Conservation (phyloP, 805 yeast species). For the Nakazawaea pomicola region DNA sequence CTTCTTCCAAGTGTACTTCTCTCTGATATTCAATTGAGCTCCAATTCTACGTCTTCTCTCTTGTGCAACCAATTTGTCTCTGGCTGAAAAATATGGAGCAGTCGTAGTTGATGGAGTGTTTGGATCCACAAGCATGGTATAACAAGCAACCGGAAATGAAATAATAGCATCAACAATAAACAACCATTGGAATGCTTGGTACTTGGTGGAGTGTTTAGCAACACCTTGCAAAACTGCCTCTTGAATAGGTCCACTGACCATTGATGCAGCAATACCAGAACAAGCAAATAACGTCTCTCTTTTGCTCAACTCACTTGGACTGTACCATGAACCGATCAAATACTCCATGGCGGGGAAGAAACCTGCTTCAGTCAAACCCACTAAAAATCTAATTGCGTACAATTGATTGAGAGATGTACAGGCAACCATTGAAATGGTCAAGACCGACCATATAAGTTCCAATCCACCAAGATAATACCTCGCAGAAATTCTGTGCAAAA, state of each 20-base stretch:
- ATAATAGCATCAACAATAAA: conserved; percentile 40
- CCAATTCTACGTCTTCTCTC: conserved; percentile 40
- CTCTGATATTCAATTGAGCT: conserved; percentile 38
- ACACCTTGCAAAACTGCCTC: conserved; percentile 25
- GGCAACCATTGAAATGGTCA: conserved; percentile 32
- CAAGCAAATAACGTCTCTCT: conserved; percentile 30
- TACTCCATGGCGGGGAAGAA: conserved; percentile 46
- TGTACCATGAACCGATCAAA: conserved; percentile 32
- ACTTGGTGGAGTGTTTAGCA: conserved; percentile 14
- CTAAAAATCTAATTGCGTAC: conserved; percentile 28
- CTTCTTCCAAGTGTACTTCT: conserved; percentile 34
- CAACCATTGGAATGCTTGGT: conserved; percentile 40
- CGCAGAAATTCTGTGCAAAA: conserved; percentile 37
- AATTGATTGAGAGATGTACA: conserved; percentile 19
- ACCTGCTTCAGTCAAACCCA: conserved; percentile 43
- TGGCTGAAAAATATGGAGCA: conserved; percentile 35
- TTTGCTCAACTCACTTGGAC: conserved; percentile 28
- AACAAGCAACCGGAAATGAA: conserved; percentile 31
- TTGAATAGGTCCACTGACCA: conserved; percentile 35
- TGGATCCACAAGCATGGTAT: conserved; percentile 38
- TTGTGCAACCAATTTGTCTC: conserved; percentile 40
- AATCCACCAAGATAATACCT: conserved; percentile 37
- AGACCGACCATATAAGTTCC: conserved; percentile 39
- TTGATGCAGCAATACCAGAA: conserved; percentile 29
- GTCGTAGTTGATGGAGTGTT: conserved; percentile 41